Evolutionary conservation across 148 eudicot genomes (phyloP), one percentile per base, ranked within the genome.

Genomic region (Rhododendron henanense): DNA sequence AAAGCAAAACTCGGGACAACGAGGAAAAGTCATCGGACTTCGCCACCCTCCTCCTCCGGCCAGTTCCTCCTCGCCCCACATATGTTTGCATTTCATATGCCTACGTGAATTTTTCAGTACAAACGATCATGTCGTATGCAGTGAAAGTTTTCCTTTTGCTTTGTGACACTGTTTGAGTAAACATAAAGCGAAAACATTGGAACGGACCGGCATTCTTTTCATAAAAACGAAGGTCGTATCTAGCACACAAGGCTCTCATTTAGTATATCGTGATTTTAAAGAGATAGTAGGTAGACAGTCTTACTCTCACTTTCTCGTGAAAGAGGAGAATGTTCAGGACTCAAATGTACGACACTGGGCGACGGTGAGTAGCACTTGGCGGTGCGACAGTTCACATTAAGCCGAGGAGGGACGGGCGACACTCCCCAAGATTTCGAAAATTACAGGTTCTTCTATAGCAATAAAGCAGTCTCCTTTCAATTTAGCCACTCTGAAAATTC

Each of bases 41-140:
- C 78, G n/a, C 86, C 78, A 79, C 87, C 86, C 84, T 82, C 86
- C 80, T 87, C 37, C 87, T 88, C 19, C 85, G 45, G 21, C 53
- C 57, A 14, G 15, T 63, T 85, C 65, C 47, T 90, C 4, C 53
- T 14, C 57, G 13, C 57, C 57, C 4, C 11, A 14, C 57, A 51
- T 51, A 11, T 14, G 16, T 51, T 51, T 51, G 57, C 18, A 14
- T 47, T 47, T 47, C 10, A 47, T 13, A 14, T 51, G 15, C 57
- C 57, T 45, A 13, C 25, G 33, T 79, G 25, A 48, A 18, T 35
- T 75, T 37, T 75, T 75, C 45, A 39, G 51, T 21, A 39, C 25
- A 19, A 76, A 76, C 19, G 37, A 13, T 74, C 0, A 21, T 41
- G 23, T 37, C 39, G 28, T 8, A 4, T 11, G 19, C 44, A 2